Evolutionary conservation across 140 eudicot genomes (phyloP).

Genomic region (Stevia rebaudiana): DNA sequence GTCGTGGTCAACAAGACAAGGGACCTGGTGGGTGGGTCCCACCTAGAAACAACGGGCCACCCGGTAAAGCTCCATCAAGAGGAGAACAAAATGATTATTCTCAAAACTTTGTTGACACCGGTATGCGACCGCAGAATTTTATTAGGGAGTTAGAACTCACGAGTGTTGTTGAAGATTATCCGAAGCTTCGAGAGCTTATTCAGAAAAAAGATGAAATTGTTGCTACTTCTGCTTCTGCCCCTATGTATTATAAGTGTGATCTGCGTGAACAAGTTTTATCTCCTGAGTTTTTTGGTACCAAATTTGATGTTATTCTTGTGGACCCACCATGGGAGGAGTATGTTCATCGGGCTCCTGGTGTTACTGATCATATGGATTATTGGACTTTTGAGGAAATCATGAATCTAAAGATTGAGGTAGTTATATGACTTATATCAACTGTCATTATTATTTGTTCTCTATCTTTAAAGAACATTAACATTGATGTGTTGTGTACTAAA

Average conservation of each 20-base stretch:
- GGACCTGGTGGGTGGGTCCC: conserved; percentile 69
- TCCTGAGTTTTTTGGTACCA: conserved; percentile 85
- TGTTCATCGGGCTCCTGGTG: conserved; percentile 98
- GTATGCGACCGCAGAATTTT: conserved; percentile 91
- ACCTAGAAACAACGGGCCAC: conserved; percentile 55
- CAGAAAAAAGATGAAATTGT: conserved; percentile 95
- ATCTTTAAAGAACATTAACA: background rate
- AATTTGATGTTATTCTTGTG: conserved; percentile 93
- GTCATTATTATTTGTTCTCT: background rate
- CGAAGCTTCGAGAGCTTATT: conserved; percentile 92
- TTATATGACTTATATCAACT: background rate
- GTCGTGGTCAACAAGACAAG: conserved; percentile 72
- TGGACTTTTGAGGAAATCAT: conserved; percentile 95
- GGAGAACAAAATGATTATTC: conserved; percentile 99
- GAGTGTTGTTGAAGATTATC: conserved; percentile 96
- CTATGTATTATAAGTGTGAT: conserved; percentile 90
- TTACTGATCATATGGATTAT: conserved; percentile 89
- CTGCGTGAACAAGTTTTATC: conserved; percentile 76
- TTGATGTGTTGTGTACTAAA: background rate
- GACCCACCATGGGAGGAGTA: conserved; percentile 99
- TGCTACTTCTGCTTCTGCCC: conserved; percentile 74
- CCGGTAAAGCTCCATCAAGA: conserved; percentile 97
- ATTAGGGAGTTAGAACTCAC: conserved; percentile 93
- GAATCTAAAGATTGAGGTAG: conserved; percentile 85
- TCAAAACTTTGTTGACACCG: conserved; percentile 96